Conservation (phyloP, 2,329 filamentous ascomycete species). For the Alternaria atra region DNA sequence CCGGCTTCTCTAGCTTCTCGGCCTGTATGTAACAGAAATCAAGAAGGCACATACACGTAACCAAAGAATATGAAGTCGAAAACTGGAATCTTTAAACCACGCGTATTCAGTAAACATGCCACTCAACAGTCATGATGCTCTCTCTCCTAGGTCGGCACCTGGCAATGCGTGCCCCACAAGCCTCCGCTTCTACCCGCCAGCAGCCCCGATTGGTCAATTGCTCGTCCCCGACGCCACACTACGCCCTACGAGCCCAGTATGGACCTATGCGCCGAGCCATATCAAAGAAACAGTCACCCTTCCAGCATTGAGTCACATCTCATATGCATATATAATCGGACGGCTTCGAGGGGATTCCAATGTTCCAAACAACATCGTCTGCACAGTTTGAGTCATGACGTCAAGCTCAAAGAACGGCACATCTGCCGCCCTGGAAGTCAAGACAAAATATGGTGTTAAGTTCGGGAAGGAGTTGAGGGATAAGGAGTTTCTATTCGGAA, state of each 20-base stretch:
- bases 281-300: not conserved
- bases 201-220: constrained; percentile 13
- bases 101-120: not conserved
- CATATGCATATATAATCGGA: not conserved
- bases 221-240: not conserved
- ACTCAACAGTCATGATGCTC: not conserved
- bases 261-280: not conserved
- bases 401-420: constrained; percentile 6
- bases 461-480: constrained; percentile 64
- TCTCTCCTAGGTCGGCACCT: not conserved
- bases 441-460: constrained; percentile 32
- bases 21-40: too few species aligned
- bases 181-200: constrained; percentile 3
- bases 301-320: constrained; percentile 6
- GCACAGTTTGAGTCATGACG: constrained; percentile 23
- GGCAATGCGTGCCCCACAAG: not conserved
- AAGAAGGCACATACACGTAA: not conserved
- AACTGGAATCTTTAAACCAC: not conserved
- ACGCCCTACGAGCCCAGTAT: constrained; percentile 8
- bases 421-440: constrained; percentile 18
- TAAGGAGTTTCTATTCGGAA: constrained; percentile 74
- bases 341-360: not conserved
- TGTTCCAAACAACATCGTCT: not conserved
- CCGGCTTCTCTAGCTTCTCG: too few species aligned
- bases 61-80: not conserved